phyloP scores from a whole-genome alignment of 179 eudicot genomes.

The Heliamphora pulchella region DNA sequence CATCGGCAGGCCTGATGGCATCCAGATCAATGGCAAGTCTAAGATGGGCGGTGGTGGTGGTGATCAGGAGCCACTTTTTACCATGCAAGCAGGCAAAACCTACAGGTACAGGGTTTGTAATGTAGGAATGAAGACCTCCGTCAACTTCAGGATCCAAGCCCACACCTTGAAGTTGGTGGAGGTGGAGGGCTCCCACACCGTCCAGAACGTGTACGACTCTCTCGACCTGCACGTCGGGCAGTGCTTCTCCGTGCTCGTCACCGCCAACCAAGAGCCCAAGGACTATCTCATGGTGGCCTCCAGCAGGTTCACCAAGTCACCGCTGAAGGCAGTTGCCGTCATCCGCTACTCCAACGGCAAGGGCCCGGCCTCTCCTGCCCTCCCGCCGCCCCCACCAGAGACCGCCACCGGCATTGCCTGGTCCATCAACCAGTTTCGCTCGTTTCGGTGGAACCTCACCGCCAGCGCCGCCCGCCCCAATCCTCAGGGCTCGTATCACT shows the following conservation, averaged over 20 bases:
- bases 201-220: constrained; percentile 19
- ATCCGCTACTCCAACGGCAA: constrained; percentile 20
- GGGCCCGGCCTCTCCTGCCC: constrained; percentile 12
- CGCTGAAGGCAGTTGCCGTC: constrained; percentile 3
- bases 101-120: constrained; percentile 28
- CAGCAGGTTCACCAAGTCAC: constrained; percentile 18
- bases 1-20: constrained; percentile 28
- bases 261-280: constrained; percentile 20
- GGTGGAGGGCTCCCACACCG: constrained; percentile 28
- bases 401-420: constrained; percentile 10
- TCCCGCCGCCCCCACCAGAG: constrained; percentile 19
- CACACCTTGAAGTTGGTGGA: constrained; percentile 26
- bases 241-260: constrained; percentile 21
- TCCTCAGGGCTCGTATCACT: constrained; percentile 69
- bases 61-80: constrained; percentile 11
- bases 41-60: constrained; percentile 6
- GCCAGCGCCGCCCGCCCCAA: constrained; percentile 72
- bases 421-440: constrained; percentile 28
- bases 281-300: constrained; percentile 26
- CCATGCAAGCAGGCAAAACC: constrained; percentile 23
- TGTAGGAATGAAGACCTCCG: constrained; percentile 24
- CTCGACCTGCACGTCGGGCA: constrained; percentile 29
- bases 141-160: constrained; percentile 25
- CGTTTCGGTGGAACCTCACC: constrained; percentile 57
- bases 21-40: constrained; percentile 29